These are phyloP conservation scores for Fusarium sp. DNA, from an alignment of 2,329 filamentous ascomycete genomes.

Conservation along the genomic window DNA sequence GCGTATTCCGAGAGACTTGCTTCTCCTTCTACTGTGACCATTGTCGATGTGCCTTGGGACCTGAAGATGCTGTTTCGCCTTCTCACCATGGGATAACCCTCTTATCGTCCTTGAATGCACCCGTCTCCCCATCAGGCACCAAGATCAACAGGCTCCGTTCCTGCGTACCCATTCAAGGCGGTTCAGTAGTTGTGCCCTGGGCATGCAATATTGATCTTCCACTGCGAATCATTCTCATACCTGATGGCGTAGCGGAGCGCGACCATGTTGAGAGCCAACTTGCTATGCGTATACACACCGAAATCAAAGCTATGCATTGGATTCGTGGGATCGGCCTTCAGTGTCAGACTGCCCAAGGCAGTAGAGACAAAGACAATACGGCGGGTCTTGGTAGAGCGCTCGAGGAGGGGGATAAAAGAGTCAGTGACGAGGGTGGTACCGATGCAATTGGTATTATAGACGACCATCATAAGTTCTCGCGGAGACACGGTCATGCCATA, in stretches of 20 bases:
- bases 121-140: slow-evolving; percentile 17
- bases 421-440: slow-evolving; percentile 33
- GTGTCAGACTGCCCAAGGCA: slow-evolving; percentile 20
- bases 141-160: slow-evolving; percentile 1
- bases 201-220: slow-evolving; percentile 29
- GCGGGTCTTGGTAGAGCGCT: slow-evolving; percentile 13
- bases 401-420: slow-evolving; percentile 21
- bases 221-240: slow-evolving; percentile 14
- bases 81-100: slow-evolving; percentile 17
- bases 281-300: slow-evolving; percentile 31
- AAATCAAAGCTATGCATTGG: background rate
- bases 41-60: background rate
- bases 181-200: slow-evolving; percentile 19
- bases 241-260: slow-evolving; percentile 26
- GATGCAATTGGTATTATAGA: slow-evolving; percentile 33
- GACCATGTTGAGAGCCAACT: slow-evolving; percentile 36
- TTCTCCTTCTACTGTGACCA: background rate
- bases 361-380: slow-evolving; percentile 35
- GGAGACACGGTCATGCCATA: slow-evolving; percentile 1
- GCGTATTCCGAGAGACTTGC: slow-evolving; percentile 8
- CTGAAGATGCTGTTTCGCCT: no score
- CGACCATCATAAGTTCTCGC: slow-evolving; percentile 25
- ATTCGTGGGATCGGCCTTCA: slow-evolving; percentile 17
- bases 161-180: slow-evolving; percentile 19
- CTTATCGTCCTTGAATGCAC: slow-evolving; percentile 15